A percentile compares a stretch with the other conserved stretches of the same genome.
These are phyloP conservation scores for Nothophaeocryptopus gaeumannii DNA, from an alignment of 2,329 filamentous ascomycete genomes.

Conservation along the genomic window DNA sequence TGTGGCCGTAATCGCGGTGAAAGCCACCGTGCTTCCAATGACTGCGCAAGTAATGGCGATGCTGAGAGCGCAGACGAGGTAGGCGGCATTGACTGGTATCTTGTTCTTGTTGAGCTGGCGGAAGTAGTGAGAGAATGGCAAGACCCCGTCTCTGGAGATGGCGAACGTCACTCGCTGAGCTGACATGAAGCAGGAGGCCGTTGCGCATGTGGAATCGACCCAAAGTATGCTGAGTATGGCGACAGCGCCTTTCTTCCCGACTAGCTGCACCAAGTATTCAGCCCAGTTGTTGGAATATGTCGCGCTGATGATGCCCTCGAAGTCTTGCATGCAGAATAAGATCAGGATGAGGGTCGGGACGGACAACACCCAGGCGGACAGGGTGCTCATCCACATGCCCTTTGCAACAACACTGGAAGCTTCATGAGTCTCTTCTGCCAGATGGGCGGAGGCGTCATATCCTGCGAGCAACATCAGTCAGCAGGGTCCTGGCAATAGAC, in stretches of 20 bases:
- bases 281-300: constrained; percentile 42
- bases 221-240: constrained; percentile 39
- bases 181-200: constrained; percentile 40
- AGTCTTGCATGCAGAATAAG: constrained; percentile 44
- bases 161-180: constrained; percentile 43
- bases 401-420: constrained; percentile 39
- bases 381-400: constrained; percentile 41
- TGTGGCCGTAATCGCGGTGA: constrained; percentile 40
- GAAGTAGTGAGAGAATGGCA: constrained; percentile 39
- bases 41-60: constrained; percentile 38
- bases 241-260: constrained; percentile 37
- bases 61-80: constrained; percentile 34
- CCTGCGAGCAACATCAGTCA: no score
- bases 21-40: constrained; percentile 39
- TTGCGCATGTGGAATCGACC: constrained; percentile 40
- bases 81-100: constrained; percentile 39
- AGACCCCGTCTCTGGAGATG: constrained; percentile 41
- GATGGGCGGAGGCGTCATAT: constrained; percentile 39
- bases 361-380: constrained; percentile 39
- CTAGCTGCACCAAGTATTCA: constrained; percentile 39
- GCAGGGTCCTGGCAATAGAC: no score
- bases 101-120: constrained; percentile 33
- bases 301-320: constrained; percentile 38
- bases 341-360: constrained; percentile 40
- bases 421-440: constrained; percentile 41